Base-by-base conservation (phyloP, 805 yeast genomes). In the Ogataea dorogensis region DNA sequence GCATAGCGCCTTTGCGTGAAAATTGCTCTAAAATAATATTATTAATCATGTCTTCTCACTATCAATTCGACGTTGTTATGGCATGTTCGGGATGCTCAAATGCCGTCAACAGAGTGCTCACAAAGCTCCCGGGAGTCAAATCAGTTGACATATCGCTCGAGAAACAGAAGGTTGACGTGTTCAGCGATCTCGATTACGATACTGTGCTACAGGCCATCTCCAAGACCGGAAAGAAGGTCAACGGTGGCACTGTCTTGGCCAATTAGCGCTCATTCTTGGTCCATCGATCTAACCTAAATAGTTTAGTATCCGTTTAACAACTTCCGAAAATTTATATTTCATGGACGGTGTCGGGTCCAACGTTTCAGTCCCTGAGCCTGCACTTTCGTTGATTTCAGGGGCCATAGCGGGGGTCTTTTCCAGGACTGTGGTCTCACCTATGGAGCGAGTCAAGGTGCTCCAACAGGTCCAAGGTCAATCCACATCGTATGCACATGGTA, bases 371-470 rank as follows among this genome's bases (percentile, higher is more conserved):
- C 58, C 60, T 14, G 84, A 78, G 36, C 70, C 79, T 12, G 73
- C 74, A 20, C 70, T 87, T 2, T 77, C 88, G 3, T 70, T 84
- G 24, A 40, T 82, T 7, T 73, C 86, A 5, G 94, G 94, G 11
- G 93, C 93, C 5, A 51, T 79, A 7, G 91, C 81, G 2, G 94
- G 94, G 12, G 87, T 87, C 0, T 67, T 82, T 0, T 85, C 95
- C 2, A 69, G 98, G 36, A 91, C 98, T 0, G 86, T 84, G 1
- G 96, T 89, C 5, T 86, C 96, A 9, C 98, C 98, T 1, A 79
- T 91, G 61, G 98, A 91, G 59, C 69, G 98, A 49, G 94, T 93
- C 49, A 91, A 91, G 62, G 93, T 93, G 44, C 62, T 91, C 17
- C 77, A 88, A 50, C 98, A 91, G 62, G 79, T 93, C 22, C 97